Base-by-base conservation (phyloP, 306 rosid species). In the Trichosanthes cucumerina region DNA sequence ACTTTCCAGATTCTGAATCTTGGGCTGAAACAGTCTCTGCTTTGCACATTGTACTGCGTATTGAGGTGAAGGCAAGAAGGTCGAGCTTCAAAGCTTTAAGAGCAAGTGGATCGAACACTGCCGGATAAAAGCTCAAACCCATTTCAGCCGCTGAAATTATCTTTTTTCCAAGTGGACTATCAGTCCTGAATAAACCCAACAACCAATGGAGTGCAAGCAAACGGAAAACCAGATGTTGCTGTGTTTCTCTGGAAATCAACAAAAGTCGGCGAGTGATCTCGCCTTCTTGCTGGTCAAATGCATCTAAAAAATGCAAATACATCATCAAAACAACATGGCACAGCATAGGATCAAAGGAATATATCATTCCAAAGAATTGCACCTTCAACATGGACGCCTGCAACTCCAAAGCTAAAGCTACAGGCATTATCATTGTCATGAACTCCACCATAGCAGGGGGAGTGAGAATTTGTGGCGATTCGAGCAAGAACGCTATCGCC, bases 371-470 rank as follows among this genome's bases (percentile, higher is more conserved):
- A 62, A 88, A 92, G 79, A 95, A 91, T 83, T 95, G 98, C 83
- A 95, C 97, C 89, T 86, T 95, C 79, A 95, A 85, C 98, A 92
- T 87, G 5, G 97, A 95, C 4, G 96, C 86, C 78, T 89, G 98
- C 82, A 95, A 84, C 79, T 95, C 97, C 90, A 92, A 82, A 11
- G 96, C 96, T 41, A 76, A 79, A 2, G 92, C 97, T 34, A 95
- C 80, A 2, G 96, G 95, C 80, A 87, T 81, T 60, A 95, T 81
- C 92, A 91, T 77, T 1, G 85, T 78, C 87, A 95, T 50, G 80
- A 95, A 95, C 79, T 92, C 97, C 88, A 91, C 87, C 96, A 91
- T 92, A 8, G 91, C 98, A 60, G 89, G 89, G 8, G 98, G 92
- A 11, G 93, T 95, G 85, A 95, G 50, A 68, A 95, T 90, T 49